Conservation (phyloP, 2,329 filamentous ascomycete species). For the Diaporthe citri region DNA sequence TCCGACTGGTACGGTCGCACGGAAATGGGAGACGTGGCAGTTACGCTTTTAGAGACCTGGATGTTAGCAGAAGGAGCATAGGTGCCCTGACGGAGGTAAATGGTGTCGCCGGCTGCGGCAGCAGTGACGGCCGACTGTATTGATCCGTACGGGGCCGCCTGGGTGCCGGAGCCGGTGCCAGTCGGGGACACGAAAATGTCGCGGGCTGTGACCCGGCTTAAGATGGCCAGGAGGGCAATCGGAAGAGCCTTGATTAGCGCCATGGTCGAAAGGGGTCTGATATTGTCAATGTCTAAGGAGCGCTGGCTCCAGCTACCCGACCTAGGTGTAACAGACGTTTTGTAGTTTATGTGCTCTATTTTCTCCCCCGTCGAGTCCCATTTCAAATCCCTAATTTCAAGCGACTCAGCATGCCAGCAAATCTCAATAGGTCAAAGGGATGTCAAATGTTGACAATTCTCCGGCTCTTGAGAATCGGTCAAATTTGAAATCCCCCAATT, state of each 20-base stretch:
- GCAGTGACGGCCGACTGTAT: slow-evolving; percentile 61
- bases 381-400: not conserved
- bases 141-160: slow-evolving; percentile 57
- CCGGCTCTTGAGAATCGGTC: not conserved
- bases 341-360: not conserved
- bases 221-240: slow-evolving; percentile 1
- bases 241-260: not conserved
- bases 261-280: not conserved
- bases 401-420: not conserved
- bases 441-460: slow-evolving; percentile 10
- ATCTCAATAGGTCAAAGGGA: not conserved
- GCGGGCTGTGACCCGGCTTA: not conserved
- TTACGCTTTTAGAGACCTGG: slow-evolving; percentile 59
- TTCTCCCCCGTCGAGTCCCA: not conserved
- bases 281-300: not conserved
- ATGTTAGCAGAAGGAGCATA: slow-evolving; percentile 61
- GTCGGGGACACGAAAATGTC: slow-evolving; percentile 61
- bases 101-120: slow-evolving; percentile 60
- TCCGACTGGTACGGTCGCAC: slow-evolving; percentile 7
- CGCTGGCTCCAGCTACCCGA: not conserved
- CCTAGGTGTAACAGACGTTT: not conserved
- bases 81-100: slow-evolving; percentile 58
- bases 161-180: slow-evolving; percentile 54
- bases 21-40: slow-evolving; percentile 44
- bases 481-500: slow-evolving; percentile 23